These are phyloP conservation scores for Abrus precatorius DNA, from an alignment of 306 rosid genomes.

Conservation along the genomic window DNA sequence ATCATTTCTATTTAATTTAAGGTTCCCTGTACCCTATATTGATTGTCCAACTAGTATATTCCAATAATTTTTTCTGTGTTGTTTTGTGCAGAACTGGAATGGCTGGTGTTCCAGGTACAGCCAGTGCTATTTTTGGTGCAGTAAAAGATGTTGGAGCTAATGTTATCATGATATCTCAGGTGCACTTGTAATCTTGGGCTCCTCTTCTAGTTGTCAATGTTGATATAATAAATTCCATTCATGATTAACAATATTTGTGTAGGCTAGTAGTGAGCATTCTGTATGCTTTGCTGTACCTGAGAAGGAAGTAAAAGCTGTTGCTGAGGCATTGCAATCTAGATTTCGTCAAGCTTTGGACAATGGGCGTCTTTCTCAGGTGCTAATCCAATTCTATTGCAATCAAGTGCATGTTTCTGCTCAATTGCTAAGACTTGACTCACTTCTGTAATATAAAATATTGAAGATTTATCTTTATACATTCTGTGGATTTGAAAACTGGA, in stretches of 20 bases:
- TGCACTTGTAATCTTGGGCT: slow-evolving; percentile 43
- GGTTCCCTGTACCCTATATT: slow-evolving; percentile 15
- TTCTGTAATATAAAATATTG: slow-evolving; percentile 23
- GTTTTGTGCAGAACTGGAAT: slow-evolving; percentile 84
- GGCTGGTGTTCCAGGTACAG: slow-evolving; percentile 99
- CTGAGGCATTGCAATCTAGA: slow-evolving; percentile 87
- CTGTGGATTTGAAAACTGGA: slow-evolving; percentile 38
- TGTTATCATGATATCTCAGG: slow-evolving; percentile 99
- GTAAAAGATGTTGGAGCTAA: slow-evolving; percentile 99
- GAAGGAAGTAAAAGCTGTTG: slow-evolving; percentile 95
- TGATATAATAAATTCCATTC: slow-evolving; percentile 29
- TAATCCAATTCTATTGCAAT: slow-evolving; percentile 35
- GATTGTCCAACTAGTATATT: slow-evolving; percentile 4
- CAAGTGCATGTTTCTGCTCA: slow-evolving; percentile 36
- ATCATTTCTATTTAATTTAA: slow-evolving; percentile 28
- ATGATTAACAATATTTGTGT: slow-evolving; percentile 53
- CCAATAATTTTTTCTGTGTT: slow-evolving; percentile 36
- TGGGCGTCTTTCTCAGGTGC: slow-evolving; percentile 98
- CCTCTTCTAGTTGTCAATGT: slow-evolving; percentile 42
- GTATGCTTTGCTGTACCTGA: slow-evolving; percentile 99
- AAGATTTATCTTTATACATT: slow-evolving; percentile 30
- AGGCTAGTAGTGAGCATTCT: slow-evolving; percentile 99
- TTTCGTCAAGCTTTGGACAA: slow-evolving; percentile 95
- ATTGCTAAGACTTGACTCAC: slow-evolving; percentile 3
- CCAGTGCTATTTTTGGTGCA: slow-evolving; percentile 83